A percentile compares a stretch with the other conserved stretches of the same genome.
These are phyloP conservation scores for Phytophthora pistaciae DNA, from an alignment of 352 stramenopile species.

Conservation along the genomic window DNA sequence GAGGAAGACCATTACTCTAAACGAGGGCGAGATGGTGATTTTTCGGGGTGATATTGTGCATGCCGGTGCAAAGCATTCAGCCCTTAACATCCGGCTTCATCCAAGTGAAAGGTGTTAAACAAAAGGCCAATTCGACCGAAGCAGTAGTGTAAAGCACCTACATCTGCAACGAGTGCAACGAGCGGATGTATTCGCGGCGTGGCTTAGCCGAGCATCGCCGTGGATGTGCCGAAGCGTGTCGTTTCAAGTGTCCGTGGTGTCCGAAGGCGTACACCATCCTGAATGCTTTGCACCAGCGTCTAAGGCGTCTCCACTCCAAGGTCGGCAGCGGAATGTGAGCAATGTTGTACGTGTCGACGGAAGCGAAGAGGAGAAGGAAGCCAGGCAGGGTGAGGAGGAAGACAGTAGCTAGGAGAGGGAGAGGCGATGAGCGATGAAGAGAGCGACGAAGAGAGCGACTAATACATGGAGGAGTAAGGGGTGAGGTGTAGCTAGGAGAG, in stretches of 20 bases:
- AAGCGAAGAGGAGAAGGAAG: too few species aligned
- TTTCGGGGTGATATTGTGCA: not conserved
- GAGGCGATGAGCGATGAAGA: too few species aligned
- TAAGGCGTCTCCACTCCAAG: not conserved
- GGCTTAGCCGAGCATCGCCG: not conserved
- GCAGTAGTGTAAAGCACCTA: not conserved
- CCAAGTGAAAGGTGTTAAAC: not conserved
- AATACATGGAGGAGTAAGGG: too few species aligned
- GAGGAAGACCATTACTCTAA: not conserved
- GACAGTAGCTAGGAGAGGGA: too few species aligned
- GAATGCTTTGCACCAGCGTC: not conserved
- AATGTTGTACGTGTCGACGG: too few species aligned
- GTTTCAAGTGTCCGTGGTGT: not conserved
- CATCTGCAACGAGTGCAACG: not conserved
- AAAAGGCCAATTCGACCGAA: not conserved
- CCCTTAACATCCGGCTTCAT: not conserved
- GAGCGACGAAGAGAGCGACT: too few species aligned
- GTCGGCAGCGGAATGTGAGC: too few species aligned
- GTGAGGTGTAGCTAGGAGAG: too few species aligned
- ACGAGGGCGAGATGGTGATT: not conserved
- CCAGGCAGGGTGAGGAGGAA: too few species aligned
- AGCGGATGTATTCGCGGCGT: not conserved
- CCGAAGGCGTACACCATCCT: not conserved
- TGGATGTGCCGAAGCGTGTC: not conserved
- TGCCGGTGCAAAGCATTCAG: not conserved